Evolutionary conservation across 2,329 filamentous ascomycete genomes (phyloP).

Genomic region (Trichophyton benhamiae): DNA sequence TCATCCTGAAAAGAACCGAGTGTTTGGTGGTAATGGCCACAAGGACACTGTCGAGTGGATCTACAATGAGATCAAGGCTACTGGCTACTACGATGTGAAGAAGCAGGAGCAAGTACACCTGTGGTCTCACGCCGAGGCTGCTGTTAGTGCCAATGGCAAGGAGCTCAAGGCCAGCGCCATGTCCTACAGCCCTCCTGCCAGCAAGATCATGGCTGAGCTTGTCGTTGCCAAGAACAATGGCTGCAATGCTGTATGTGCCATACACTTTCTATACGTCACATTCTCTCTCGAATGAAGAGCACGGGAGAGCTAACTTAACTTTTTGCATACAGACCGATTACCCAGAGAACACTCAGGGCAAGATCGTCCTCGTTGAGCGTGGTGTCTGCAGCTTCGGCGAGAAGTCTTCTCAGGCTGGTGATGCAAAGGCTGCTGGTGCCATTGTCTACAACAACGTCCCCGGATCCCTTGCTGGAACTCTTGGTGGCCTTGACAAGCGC

Average conservation of each 20-base stretch:
- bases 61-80: slow-evolving; percentile 11
- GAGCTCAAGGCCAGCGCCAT: slow-evolving; percentile 9
- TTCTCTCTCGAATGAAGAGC: background rate
- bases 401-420: slow-evolving; percentile 57
- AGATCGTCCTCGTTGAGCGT: slow-evolving; percentile 58
- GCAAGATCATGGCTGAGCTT: slow-evolving; percentile 23
- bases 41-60: slow-evolving; percentile 14
- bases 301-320: slow-evolving; percentile 25
- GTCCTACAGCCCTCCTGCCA: slow-evolving; percentile 14
- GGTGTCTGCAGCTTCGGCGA: slow-evolving; percentile 59
- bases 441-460: slow-evolving; percentile 63
- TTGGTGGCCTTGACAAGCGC: slow-evolving; percentile 47
- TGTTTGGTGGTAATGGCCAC: slow-evolving; percentile 16
- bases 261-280: background rate
- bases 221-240: slow-evolving; percentile 52
- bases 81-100: slow-evolving; percentile 13
- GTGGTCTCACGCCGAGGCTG: slow-evolving; percentile 10
- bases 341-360: slow-evolving; percentile 29
- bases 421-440: slow-evolving; percentile 57
- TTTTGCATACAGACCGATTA: slow-evolving; percentile 17
- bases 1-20: slow-evolving; percentile 16
- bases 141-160: slow-evolving; percentile 11
- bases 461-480: slow-evolving; percentile 53
- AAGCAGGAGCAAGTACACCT: slow-evolving; percentile 14
- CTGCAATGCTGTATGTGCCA: slow-evolving; percentile 38